phyloP scores from a whole-genome alignment of 1,139 yeast genomes.

The Lizanozyma gosingica region DNA sequence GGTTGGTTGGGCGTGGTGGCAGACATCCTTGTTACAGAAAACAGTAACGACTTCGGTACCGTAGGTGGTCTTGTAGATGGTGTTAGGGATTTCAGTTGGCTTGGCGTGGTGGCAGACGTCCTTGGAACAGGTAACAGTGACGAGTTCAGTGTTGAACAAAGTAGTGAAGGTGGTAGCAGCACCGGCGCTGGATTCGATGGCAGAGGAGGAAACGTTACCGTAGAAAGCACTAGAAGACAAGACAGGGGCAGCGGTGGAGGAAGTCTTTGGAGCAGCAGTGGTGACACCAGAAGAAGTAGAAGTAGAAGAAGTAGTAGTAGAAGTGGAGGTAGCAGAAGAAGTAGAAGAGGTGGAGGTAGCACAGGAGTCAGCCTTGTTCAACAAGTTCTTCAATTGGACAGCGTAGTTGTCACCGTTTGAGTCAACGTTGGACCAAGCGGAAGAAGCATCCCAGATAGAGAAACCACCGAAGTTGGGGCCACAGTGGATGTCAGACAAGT shows the following conservation, averaged over 20 bases:
- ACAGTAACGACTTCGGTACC: not conserved
- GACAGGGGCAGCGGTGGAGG: no score
- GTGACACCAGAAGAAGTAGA: no score
- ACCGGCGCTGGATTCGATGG: no score
- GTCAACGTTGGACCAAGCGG: conserved; percentile 50
- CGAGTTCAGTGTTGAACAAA: not conserved
- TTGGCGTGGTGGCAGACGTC: not conserved
- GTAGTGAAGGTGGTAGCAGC: conserved; percentile 11
- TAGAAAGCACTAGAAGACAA: no score
- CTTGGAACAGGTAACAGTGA: not conserved
- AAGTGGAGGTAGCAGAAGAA: no score
- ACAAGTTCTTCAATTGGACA: conserved; percentile 30
- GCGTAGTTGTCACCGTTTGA: conserved; percentile 35
- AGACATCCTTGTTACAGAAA: not conserved
- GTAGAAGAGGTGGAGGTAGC: conserved; percentile 11
- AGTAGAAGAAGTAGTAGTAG: no score
- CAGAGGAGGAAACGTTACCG: no score
- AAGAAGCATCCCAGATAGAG: conserved; percentile 89
- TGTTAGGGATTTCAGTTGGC: not conserved
- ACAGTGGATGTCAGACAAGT: conserved; percentile 21
- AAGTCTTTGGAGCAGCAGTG: no score
- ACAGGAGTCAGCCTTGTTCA: conserved; percentile 13
- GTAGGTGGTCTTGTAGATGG: no score
- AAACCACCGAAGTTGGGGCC: conserved; percentile 68
- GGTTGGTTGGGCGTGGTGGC: not conserved